These are phyloP conservation scores for Candida sojae DNA, from an alignment of 1,139 yeast species.

Conservation along the genomic window DNA sequence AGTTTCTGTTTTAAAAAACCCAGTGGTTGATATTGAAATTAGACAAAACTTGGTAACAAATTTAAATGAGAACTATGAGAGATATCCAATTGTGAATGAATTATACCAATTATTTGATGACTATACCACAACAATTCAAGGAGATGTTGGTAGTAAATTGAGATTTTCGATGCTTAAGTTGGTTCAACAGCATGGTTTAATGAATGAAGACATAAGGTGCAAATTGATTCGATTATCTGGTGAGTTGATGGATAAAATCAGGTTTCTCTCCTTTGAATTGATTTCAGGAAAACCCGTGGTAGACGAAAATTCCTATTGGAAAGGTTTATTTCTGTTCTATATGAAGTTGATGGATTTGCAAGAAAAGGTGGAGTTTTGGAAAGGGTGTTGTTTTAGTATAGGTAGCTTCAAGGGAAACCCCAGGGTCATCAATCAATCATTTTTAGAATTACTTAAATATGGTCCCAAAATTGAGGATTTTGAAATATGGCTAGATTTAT, in stretches of 20 bases:
- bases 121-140: slow-evolving; percentile 67
- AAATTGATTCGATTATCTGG: slow-evolving; percentile 56
- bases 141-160: slow-evolving; percentile 79
- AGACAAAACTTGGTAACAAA: slow-evolving; percentile 25
- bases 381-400: slow-evolving; percentile 55
- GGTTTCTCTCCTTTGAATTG: slow-evolving; percentile 28
- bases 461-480: slow-evolving; percentile 20
- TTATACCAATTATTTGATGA: slow-evolving; percentile 48
- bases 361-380: slow-evolving; percentile 44
- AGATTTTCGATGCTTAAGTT: slow-evolving; percentile 46
- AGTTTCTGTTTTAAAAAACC: slow-evolving; percentile 19
- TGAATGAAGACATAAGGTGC: slow-evolving; percentile 17
- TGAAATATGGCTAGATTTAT: slow-evolving; percentile 10
- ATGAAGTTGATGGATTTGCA: slow-evolving; percentile 1
- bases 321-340: slow-evolving; percentile 23
- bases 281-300: slow-evolving; percentile 10
- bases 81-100: slow-evolving; percentile 33
- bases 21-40: slow-evolving; percentile 25
- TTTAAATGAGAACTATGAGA: slow-evolving; percentile 12
- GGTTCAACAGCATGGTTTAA: slow-evolving; percentile 20
- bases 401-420: slow-evolving; percentile 65
- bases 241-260: slow-evolving; percentile 35
- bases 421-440: slow-evolving; percentile 44
- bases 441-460: slow-evolving; percentile 42
- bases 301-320: slow-evolving; percentile 24